Base-by-base conservation (phyloP, 1,284 basidiomycete genomes). In the Volvariella surrecta region DNA sequence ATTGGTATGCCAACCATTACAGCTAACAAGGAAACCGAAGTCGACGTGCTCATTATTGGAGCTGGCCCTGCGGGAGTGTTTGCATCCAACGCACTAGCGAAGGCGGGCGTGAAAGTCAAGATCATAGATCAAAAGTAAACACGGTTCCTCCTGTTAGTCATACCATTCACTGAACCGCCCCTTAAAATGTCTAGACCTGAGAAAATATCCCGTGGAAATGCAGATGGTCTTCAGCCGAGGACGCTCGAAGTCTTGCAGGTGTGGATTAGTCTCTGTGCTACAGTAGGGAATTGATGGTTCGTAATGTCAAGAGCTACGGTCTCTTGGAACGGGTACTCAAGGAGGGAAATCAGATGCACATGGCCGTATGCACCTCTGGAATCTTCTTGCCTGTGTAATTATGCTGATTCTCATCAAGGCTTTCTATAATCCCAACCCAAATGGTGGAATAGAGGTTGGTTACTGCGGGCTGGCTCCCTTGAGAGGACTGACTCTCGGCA, bases 161-260 rank as follows among this genome's bases (percentile, higher is more conserved):
- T 10, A 45, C 6, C 30, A 28, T 24, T 43, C 16, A 31, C 35
- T 19, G n/a, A 35, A 31, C 46, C 37, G 30, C 39, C 38, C 18
- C 9, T 11, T 39, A 11, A n/a, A n/a, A n/a, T n/a, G n/a, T n/a
- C n/a, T 46, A 86, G 82, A 49, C 70, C 79, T 3, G 48, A 51
- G 11, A 78, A 72, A 52, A 71, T 85, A 10, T 56, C 68, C 28
- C 76, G 77, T 4, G 87, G 87, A 10, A 84, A 89, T 54, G 86
- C 84, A 0, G 86, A 89, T 55, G 87, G 85, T 3, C 80, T 89
- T 41, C 82, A 85, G 54, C 82, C 82, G 0, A 71, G 85, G 32
- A 85, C 83, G 1, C 75, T 88, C 40, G 87, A 90, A 59, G 79
- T 89, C 2, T 48, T 90, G 18, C 79, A 86, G 71, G 82, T 76